phyloP scores from a whole-genome alignment of 306 rosid species.

The apple (Malus domestica) region ASM211411v1 NC_041799.1:3200001-3200500 shows the following conservation, averaged over 20 bases:
- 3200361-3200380: slow-evolving; percentile 39
- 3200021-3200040: slow-evolving; percentile 9
- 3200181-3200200: slow-evolving; percentile 32
- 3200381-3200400: slow-evolving; percentile 49
- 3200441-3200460: neutral
- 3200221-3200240: slow-evolving; percentile 44
- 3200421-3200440: neutral
- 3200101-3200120: slow-evolving; percentile 19
- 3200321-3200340: slow-evolving; percentile 75
- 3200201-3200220: slow-evolving; percentile 21
- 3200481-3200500: neutral
- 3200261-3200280: slow-evolving; percentile 76
- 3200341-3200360: slow-evolving; percentile 61
- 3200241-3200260: slow-evolving; percentile 58
- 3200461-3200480: neutral
- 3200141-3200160: slow-evolving; percentile 20
- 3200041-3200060: slow-evolving; percentile 9
- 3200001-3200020: slow-evolving; percentile 30
- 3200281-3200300: slow-evolving; percentile 70
- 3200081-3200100: slow-evolving; percentile 32
- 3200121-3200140: slow-evolving; percentile 27
- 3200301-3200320: slow-evolving; percentile 59
- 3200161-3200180: slow-evolving; percentile 22
- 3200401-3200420: slow-evolving; percentile 11
- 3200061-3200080: slow-evolving; percentile 18